Evolutionary conservation across 192 early-diverging fungal genomes (phyloP), one percentile per base, ranked within the genome.

Genomic region (Polychytrium aggregatum): DNA sequence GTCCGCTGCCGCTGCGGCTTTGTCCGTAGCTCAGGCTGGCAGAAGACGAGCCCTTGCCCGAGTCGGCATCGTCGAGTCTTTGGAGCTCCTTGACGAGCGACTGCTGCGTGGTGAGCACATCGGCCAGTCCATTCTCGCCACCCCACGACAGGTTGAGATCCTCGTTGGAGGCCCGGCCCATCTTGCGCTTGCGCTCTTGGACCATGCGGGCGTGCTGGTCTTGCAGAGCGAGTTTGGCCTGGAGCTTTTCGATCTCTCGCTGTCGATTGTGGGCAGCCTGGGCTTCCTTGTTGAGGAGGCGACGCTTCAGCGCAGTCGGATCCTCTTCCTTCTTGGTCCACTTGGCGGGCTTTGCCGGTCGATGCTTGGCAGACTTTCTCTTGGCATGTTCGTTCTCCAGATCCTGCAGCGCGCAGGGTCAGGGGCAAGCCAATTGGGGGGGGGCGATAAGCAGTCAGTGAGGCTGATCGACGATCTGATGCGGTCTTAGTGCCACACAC

Each of bases 221-320:
- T 47, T 69, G 67, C 21, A 54, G 55, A 1, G 64, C 65, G 8
- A 74, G 49, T 52, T 74, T 74, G 34, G 50, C 41, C 44, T 69
- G 64, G n/a, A 74, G 59, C 51, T 68, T 68, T 8, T 44, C 54
- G 4, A 74, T 63, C 48, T 74, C 72, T 6, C 60, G 55, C 22
- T 60, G 38, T 2, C 72, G 67, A 40, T 67, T 65, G 13, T 48
- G 34, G 29, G 56, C 52, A 3, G 67, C 72, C n/a, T 52, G 63
- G 10, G 56, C 50, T 48, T 68, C 65, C 41, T 70, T 70, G 40
- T 70, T 62, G 13, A 57, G 44, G 7, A 74, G 47, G 20, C 68
- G 64, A 11, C 53, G 50, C 43, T 70, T 70, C 40, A 74, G 56
- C 11, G 49, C 37, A 3, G 24, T 30, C 14, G 67, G 55, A 35